Percentiles rank a stretch among this genome's conserved stretches.
phyloP scores from a whole-genome alignment of 1,139 yeast genomes.

The Candida pseudocylindracea region DNA sequence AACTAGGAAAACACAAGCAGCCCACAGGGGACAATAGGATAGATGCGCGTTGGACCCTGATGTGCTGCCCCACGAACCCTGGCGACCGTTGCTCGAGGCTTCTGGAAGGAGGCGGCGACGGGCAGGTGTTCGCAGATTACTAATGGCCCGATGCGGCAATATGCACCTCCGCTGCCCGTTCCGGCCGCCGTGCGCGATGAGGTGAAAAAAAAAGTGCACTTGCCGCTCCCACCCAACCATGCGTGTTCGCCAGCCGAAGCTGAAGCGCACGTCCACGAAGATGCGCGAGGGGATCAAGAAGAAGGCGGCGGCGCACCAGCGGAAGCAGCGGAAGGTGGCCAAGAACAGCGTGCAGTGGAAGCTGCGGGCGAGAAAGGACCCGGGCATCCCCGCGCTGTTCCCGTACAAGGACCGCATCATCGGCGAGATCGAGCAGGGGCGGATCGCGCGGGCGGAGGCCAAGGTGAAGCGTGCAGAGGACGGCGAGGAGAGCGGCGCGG shows the following conservation, averaged over 20 bases:
- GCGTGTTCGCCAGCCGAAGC: conserved; percentile 46
- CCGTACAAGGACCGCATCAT: conserved; percentile 80
- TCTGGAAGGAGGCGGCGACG: too few relatives aligned
- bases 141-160: too few relatives aligned
- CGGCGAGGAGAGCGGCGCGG: conserved; percentile 20
- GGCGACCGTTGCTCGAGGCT: too few relatives aligned
- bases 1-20: too few relatives aligned
- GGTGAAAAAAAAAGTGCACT: too few relatives aligned
- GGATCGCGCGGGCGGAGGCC: conserved; percentile 22
- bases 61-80: too few relatives aligned
- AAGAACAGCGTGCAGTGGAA: conserved; percentile 92
- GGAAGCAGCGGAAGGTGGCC: conserved; percentile 61
- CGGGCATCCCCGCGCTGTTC: conserved; percentile 86
- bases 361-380: conserved; percentile 62
- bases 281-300: conserved; percentile 91
- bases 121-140: too few relatives aligned
- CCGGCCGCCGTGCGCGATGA: too few relatives aligned
- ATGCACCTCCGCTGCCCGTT: too few relatives aligned
- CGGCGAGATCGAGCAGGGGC: conserved; percentile 56
- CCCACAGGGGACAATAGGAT: too few relatives aligned
- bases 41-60: too few relatives aligned
- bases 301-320: conserved; percentile 80
- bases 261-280: conserved; percentile 77
- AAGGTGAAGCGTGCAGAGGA: conserved; percentile 20
- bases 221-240: conserved; percentile 5